Conservation (phyloP, 331 rosid genomes). For the Pyrus hybrid region DNA sequence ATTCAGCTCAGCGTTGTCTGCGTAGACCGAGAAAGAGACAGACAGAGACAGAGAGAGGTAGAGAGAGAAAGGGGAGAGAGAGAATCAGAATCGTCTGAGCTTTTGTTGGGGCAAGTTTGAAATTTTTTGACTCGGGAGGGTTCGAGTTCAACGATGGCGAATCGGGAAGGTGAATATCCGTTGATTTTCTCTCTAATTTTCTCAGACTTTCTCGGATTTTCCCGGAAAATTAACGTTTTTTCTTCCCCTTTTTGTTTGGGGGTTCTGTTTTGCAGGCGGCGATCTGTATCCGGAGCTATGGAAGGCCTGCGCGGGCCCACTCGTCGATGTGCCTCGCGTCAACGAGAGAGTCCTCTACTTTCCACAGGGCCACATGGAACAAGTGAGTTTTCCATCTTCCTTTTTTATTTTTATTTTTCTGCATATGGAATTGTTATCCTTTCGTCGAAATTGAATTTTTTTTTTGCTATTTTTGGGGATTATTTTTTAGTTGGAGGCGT, state of each 20-base stretch:
- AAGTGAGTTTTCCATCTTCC: constrained; percentile 29
- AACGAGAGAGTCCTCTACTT: constrained; percentile 72
- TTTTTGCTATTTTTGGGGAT: constrained; percentile 3
- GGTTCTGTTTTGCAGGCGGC: constrained; percentile 24
- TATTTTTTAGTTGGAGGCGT: constrained; percentile 59
- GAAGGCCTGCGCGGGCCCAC: constrained; percentile 90
- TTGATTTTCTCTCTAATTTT: background rate
- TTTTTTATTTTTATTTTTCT: background rate
- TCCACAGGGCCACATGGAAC: constrained; percentile 98
- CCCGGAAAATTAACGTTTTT: background rate
- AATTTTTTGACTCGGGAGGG: constrained; percentile 14
- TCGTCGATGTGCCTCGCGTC: constrained; percentile 65
- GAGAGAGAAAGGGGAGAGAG: background rate
- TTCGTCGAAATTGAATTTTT: background rate
- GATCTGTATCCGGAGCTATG: constrained; percentile 68
- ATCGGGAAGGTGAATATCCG: constrained; percentile 51
- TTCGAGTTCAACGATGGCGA: constrained; percentile 51
- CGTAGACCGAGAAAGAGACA: background rate
- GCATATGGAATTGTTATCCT: background rate
- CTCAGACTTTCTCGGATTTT: background rate
- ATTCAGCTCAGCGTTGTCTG: background rate
- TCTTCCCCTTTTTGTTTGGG: background rate
- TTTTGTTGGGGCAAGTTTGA: background rate
- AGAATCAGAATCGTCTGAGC: background rate
- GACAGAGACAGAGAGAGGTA: background rate